Conservation (phyloP, 208 protist species). For the Novymonas esmeraldas region DNA sequence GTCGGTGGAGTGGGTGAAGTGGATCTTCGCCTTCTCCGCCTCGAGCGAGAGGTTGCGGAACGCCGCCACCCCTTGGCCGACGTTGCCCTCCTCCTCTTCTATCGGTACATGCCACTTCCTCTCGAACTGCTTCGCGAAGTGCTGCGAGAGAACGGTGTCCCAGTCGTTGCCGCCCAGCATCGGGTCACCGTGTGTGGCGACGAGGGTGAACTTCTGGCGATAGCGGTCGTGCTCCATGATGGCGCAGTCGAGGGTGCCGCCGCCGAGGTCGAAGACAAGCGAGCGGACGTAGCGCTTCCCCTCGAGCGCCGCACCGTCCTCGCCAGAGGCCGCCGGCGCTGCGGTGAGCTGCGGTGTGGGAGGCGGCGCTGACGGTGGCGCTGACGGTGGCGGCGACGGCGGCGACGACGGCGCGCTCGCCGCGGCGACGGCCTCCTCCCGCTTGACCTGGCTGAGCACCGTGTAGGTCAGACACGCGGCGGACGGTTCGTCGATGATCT, state of each 20-base stretch:
- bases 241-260: slow-evolving; percentile 91
- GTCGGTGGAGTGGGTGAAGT: slow-evolving; percentile 92
- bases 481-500: slow-evolving; percentile 94
- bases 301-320: not conserved
- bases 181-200: slow-evolving; percentile 90
- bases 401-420: too few relatives aligned
- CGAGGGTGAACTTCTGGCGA: slow-evolving; percentile 64
- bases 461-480: slow-evolving; percentile 90
- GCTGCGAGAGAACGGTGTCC: slow-evolving; percentile 83
- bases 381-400: slow-evolving; percentile 8
- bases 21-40: slow-evolving; percentile 90
- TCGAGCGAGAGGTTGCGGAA: slow-evolving; percentile 78
- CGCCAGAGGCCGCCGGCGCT: not conserved
- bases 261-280: slow-evolving; percentile 92
- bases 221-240: slow-evolving; percentile 87
- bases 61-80: slow-evolving; percentile 72
- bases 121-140: slow-evolving; percentile 84
- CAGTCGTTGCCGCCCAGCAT: slow-evolving; percentile 93
- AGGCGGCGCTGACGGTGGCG: not conserved
- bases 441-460: slow-evolving; percentile 45
- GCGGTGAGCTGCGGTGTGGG: not conserved
- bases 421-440: too few relatives aligned
- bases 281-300: slow-evolving; percentile 62
- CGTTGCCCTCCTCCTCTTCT: slow-evolving; percentile 85
- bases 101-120: slow-evolving; percentile 90